Base-by-base conservation (phyloP, 1,284 basidiomycete species). In the Leccinum fallax region DNA sequence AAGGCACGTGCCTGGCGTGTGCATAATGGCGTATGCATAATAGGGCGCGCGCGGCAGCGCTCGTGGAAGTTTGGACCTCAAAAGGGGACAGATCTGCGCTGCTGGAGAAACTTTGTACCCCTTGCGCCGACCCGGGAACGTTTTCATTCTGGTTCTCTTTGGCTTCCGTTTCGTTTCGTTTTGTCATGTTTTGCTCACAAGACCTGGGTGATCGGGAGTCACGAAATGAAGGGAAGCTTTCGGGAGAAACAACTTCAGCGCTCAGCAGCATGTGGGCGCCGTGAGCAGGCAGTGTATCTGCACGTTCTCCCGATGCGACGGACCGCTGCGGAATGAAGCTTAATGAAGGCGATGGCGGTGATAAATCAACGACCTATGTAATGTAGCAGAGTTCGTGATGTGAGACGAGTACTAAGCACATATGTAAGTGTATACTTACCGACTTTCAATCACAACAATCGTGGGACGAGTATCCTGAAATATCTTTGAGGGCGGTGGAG, bases 401-500 rank as follows among this genome's bases (percentile, higher is more conserved):
- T 48, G 19, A 48, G 11, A 15, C 46, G 19, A 48, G 46, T 48
- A 26, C 26, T 28, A 48, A 48, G 19, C 46, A 24, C 21, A 13
- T 46, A 46, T 46, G 43, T 46, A n/a, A 46, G 43, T 46, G 19
- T 48, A 48, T 48, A 24, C 43, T 19, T 46, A 1, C 43, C 43
- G 19, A 19, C 21, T 21, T 24, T 21, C 46, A 48, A 48, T 48
- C 21, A 48, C 21, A 48, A 24, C 46, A 48, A 48, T 48, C 46
- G 46, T 2, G 46, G 46, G 46, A 48, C 6, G 46, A 48, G 46
- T 21, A 24, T 48, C 46, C 21, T 28, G 49, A 52, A 52, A 52
- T 52, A 58, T 28, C 66, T 71, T 63, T 63, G 70, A 71, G 74
- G 74, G 75, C 69, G 64, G 69, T 60, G 53, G 61, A 57, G 54